A percentile compares a stretch with the other conserved stretches of the same genome.
These are phyloP conservation scores for Backusella liffmaniae DNA, from an alignment of 192 early-diverging fungal species.

Conservation along the genomic window DNA sequence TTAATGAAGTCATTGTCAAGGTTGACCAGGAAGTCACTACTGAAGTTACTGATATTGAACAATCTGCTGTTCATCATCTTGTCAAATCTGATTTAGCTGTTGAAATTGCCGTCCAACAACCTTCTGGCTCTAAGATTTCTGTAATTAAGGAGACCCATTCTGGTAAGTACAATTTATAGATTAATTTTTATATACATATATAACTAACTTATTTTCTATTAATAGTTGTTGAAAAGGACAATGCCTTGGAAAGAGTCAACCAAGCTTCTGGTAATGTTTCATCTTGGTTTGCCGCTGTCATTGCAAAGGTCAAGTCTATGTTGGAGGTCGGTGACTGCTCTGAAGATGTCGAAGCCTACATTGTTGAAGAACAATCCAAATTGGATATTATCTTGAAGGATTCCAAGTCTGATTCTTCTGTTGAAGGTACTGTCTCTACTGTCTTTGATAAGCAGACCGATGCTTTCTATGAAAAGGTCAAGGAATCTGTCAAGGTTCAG, in stretches of 20 bases:
- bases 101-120: background rate
- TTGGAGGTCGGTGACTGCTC: slow-evolving; percentile 4
- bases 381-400: slow-evolving; percentile 1
- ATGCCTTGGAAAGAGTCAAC: background rate
- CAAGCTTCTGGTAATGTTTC: background rate
- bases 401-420: background rate
- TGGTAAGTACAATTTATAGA: background rate
- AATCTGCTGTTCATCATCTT: background rate
- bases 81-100: background rate
- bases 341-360: slow-evolving; percentile 3
- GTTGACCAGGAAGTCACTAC: background rate
- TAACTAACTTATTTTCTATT: background rate
- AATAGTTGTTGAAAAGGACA: background rate
- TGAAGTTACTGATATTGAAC: background rate
- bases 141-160: background rate
- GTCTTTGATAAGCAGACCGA: background rate
- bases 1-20: background rate
- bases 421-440: background rate
- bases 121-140: background rate
- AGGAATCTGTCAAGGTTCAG: background rate
- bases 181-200: background rate
- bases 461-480: slow-evolving; percentile 2
- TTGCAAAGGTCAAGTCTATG: background rate
- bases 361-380: slow-evolving; percentile 8
- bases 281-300: slow-evolving; percentile 3